These are phyloP conservation scores for Secale cereale DNA, from an alignment of 176 grass and related monocot species.

Conservation along the genomic window DNA sequence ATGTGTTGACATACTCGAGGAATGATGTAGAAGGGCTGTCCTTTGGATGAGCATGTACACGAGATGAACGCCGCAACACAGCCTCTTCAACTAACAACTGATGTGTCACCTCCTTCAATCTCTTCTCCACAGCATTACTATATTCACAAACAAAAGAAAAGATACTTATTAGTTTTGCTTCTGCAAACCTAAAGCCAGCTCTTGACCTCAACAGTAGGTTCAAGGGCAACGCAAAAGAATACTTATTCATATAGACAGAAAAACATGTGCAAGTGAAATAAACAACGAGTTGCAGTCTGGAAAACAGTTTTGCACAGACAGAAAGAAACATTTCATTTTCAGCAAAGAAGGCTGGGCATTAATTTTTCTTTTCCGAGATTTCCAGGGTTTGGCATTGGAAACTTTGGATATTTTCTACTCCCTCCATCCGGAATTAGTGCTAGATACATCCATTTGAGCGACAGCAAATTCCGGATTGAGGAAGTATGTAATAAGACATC, in stretches of 20 bases:
- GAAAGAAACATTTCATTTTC: not conserved
- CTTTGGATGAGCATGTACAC: slow-evolving; percentile 66
- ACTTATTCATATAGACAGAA: not conserved
- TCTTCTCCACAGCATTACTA: slow-evolving; percentile 72
- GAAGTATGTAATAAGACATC: not conserved
- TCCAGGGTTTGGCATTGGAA: not conserved
- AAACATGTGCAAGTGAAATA: not conserved
- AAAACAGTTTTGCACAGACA: not conserved
- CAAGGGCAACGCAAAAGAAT: not conserved
- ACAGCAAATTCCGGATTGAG: no score
- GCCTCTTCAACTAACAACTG: slow-evolving; percentile 58
- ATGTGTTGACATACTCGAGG: slow-evolving; percentile 82
- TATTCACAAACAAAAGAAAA: slow-evolving; percentile 2
- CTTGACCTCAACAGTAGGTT: not conserved
- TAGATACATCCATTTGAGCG: no score
- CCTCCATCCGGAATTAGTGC: no score
- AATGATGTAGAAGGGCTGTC: slow-evolving; percentile 61
- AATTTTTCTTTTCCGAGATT: not conserved
- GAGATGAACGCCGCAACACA: slow-evolving; percentile 64
- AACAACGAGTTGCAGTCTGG: not conserved
- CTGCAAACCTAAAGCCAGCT: not conserved
- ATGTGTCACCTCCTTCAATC: slow-evolving; percentile 49
- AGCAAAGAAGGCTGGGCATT: not conserved
- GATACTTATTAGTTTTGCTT: not conserved
- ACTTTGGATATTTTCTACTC: not conserved